Base-by-base conservation (phyloP, 805 yeast genomes). In the Cyberlindnera americana region DNA sequence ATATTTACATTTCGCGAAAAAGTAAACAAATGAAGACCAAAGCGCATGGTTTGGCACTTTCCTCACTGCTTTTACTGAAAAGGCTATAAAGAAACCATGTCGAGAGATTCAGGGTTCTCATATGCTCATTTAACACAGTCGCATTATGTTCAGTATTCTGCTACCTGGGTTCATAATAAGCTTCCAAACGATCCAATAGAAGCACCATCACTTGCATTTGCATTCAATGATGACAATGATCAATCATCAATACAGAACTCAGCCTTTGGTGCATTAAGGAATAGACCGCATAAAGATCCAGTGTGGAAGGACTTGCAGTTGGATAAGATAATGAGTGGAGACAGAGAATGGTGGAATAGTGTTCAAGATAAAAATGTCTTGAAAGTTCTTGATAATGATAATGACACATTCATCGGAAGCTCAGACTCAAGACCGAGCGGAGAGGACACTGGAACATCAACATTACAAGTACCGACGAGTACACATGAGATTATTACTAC, bases 141-240 rank as follows among this genome's bases (percentile, higher is more conserved):
- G 1, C 62, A 34, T 62, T 66, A 43, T 43, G 62, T 38, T 32
- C 61, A 35, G 44, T 67, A 47, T 50, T 59, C 52, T 59, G 64
- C 48, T 30, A 59, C 53, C 33, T 58, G 63, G 63, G 46, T 48
- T 5, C 48, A 43, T n/a, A 62, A 57, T 33, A 48, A 41, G 17
- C 48, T 58, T 6, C 57, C 59, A 6, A 48, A 46, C 31, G 63
- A 59, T 26, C 51, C 50, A 4, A 47, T 59, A 9, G 60, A 57
- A 19, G 44, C 48, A 12, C 46, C 46, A 2, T 39, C 40, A 4
- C 10, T 40, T n/a, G 29, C 33, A 1, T 7, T 46, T 3, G 53
- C 44, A 25, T n/a, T 37, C 12, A 47, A 46, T 13, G 56, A 52
- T 2, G 48, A 45, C 12, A 38, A 33, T n/a, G 36, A 35, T 13